These are phyloP conservation scores for Debaryomyces castellii DNA, from an alignment of 805 yeast genomes.

Conservation along the genomic window DNA sequence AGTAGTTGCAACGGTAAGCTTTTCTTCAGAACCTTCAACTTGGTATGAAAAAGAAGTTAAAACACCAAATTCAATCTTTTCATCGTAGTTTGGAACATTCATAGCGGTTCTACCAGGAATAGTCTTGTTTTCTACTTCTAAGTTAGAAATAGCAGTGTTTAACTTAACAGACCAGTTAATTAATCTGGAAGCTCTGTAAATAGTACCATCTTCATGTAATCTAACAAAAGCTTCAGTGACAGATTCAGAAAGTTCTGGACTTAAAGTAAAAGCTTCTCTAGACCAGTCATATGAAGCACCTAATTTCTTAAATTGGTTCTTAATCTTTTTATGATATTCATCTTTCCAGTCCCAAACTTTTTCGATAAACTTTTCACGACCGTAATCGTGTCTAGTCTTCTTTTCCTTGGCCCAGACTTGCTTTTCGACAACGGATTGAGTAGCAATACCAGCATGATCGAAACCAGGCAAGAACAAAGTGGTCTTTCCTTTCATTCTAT, in stretches of 20 bases:
- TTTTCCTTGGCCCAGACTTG: conserved; percentile 85
- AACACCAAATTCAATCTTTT: conserved; percentile 93
- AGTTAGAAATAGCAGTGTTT: conserved; percentile 92
- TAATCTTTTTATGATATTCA: conserved; percentile 83
- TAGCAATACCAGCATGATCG: conserved; percentile 99
- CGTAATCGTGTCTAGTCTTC: conserved; percentile 91
- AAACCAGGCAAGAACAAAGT: conserved; percentile 93
- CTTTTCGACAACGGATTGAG: conserved; percentile 97
- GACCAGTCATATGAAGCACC: conserved; percentile 98
- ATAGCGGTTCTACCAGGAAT: conserved; percentile 78
- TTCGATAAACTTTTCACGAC: conserved; percentile 84
- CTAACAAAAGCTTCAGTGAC: conserved; percentile 90
- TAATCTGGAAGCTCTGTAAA: conserved; percentile 89
- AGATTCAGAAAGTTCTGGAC: conserved; percentile 72
- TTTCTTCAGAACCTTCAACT: conserved; percentile 83
- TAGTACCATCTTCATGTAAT: conserved; percentile 90
- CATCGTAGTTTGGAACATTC: conserved; percentile 86
- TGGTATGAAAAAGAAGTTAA: conserved; percentile 93
- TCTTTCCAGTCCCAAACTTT: conserved; percentile 99
- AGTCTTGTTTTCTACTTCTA: conserved; percentile 94
- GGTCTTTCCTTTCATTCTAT: conserved; percentile 97
- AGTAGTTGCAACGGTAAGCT: conserved; percentile 90
- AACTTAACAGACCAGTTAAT: conserved; percentile 96
- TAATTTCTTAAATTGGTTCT: conserved; percentile 75
- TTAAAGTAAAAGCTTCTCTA: conserved; percentile 90